Evolutionary conservation across 805 yeast genomes (phyloP), one percentile per base, ranked within the genome.

Genomic region (Spathaspora gorwiae): DNA sequence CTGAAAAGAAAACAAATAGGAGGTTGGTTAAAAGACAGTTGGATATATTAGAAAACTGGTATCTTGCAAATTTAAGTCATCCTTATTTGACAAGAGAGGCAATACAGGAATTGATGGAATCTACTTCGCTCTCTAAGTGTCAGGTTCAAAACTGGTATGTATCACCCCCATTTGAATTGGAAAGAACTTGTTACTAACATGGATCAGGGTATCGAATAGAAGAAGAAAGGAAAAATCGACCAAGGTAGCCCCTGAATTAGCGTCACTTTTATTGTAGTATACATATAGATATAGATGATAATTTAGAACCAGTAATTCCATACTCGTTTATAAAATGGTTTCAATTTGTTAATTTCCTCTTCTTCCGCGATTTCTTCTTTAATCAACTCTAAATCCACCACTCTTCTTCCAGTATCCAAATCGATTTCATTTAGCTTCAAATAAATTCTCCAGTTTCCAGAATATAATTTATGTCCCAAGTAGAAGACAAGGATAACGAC

Each of bases 191-290:
- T n/a, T 39, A 43, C 42, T 43, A 47, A 47, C 47, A 13, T 12
- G 8, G 11, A 12, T 19, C 27, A 73, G 78, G 45, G 81, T 90
- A 3, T 42, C 47, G 79, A 83, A 54, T 83, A 86, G 51, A 86
- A 87, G 35, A 83, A 26, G 55, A 39, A 39, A 41, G 27, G 47
- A 43, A 26, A 43, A 40, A 35, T 12, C 14, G 26, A 47, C 44
- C 3, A 35, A 40, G 27, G 13, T 45, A 10, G 14, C 39, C n/a
- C 33, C 10, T 8, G 42, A 45, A 3, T 26, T 45, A 2, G 39
- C 37, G 9, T 14, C 44, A 26, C 26, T 40, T 7, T 26, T 44
- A 24, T 34, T 31, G 26, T 14, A 35, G 5, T 37, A 30, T 26
- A 19, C 11, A 35, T 35, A 35, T 15, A 35, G 9, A 24, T 37